A percentile compares a stretch with the other conserved stretches of the same genome.
phyloP scores from a whole-genome alignment of 2,329 filamentous ascomycete genomes.

The Colletotrichum tanaceti region DNA sequence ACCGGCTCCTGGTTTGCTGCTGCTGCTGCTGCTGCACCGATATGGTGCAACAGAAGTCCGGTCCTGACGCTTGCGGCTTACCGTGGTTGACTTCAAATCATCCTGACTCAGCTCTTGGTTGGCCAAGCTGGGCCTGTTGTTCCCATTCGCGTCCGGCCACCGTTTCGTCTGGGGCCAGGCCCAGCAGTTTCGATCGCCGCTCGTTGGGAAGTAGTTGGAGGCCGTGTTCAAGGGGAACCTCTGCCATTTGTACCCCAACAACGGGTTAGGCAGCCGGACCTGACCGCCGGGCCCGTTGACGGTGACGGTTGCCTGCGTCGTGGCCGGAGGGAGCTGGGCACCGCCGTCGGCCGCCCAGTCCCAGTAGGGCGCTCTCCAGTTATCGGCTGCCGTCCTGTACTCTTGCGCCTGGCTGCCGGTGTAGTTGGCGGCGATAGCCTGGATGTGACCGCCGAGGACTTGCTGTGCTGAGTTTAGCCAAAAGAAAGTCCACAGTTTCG shows the following conservation, averaged over 20 bases:
- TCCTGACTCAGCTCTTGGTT: slow-evolving; percentile 15
- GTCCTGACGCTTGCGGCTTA: background rate
- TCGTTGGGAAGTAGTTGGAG: slow-evolving; percentile 20
- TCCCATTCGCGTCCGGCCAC: slow-evolving; percentile 10
- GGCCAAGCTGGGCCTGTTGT: slow-evolving; percentile 21
- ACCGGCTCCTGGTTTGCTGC: no score
- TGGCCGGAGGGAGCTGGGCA: slow-evolving; percentile 56
- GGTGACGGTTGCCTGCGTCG: slow-evolving; percentile 49
- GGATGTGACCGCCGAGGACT: slow-evolving; percentile 60
- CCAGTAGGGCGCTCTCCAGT: slow-evolving; percentile 63
- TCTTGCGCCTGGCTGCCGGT: slow-evolving; percentile 47
- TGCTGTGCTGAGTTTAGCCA: slow-evolving; percentile 54
- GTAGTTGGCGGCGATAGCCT: slow-evolving; percentile 59
- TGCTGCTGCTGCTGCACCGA: background rate
- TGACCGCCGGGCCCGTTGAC: slow-evolving; percentile 50
- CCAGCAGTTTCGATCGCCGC: slow-evolving; percentile 13
- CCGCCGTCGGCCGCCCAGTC: slow-evolving; percentile 59
- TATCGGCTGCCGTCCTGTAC: slow-evolving; percentile 59
- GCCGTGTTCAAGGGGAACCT: slow-evolving; percentile 41
- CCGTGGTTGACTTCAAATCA: slow-evolving; percentile 10
- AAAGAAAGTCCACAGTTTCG: background rate
- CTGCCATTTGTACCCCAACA: slow-evolving; percentile 21
- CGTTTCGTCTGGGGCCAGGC: slow-evolving; percentile 7
- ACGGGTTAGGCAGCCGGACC: slow-evolving; percentile 15
- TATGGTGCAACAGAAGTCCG: no score